Conservation (phyloP, 1,284 basidiomycete species). For the Pholiota adiposa region DNA sequence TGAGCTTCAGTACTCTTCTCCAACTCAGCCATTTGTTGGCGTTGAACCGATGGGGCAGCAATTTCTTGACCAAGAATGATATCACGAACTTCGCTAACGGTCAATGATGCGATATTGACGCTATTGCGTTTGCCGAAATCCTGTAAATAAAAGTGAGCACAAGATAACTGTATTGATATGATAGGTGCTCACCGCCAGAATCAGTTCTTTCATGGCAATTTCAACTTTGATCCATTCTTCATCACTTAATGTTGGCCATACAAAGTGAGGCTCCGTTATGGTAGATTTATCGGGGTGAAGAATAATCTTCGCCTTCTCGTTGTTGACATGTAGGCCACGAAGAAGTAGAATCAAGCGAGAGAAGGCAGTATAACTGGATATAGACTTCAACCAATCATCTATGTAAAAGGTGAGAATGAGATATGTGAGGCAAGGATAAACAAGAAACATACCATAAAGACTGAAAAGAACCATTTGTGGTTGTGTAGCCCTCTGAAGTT, state of each 20-base stretch:
- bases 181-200: slow-evolving; percentile 66
- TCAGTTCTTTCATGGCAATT: slow-evolving; percentile 94
- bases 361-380: slow-evolving; percentile 99
- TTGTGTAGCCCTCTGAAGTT: slow-evolving; percentile 83
- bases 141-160: slow-evolving; percentile 35
- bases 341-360: slow-evolving; percentile 95
- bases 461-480: slow-evolving; percentile 99
- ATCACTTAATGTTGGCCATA: slow-evolving; percentile 95
- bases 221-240: slow-evolving; percentile 99
- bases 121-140: slow-evolving; percentile 99
- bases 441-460: slow-evolving; percentile 73
- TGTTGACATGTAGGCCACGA: slow-evolving; percentile 98
- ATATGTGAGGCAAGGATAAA: neutral
- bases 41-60: slow-evolving; percentile 88
- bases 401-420: slow-evolving; percentile 12
- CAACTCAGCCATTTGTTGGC: slow-evolving; percentile 99
- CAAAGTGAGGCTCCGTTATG: slow-evolving; percentile 97
- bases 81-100: slow-evolving; percentile 94
- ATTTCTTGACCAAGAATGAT: slow-evolving; percentile 98
- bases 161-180: neutral
- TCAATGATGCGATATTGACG: slow-evolving; percentile 97
- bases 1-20: slow-evolving; percentile 97
- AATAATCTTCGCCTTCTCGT: slow-evolving; percentile 98
- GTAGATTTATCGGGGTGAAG: slow-evolving; percentile 93
- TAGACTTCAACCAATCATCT: slow-evolving; percentile 99